A percentile compares a stretch with the other conserved stretches of the same genome.
Evolutionary conservation across 805 yeast genomes (phyloP).

Genomic region (Citeromyces matritensis): DNA sequence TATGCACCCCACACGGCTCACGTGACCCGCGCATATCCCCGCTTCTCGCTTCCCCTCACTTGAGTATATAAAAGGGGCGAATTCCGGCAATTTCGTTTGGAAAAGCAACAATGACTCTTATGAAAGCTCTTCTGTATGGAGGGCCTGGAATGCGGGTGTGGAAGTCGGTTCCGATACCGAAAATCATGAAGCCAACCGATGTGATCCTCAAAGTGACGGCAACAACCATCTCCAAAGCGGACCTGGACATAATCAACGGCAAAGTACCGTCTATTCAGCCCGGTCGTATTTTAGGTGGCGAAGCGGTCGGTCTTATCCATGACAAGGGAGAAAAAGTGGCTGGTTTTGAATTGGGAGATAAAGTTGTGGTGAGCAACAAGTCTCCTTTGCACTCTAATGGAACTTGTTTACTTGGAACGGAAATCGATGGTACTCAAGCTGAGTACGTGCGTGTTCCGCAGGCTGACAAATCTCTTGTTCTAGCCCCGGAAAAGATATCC

Average conservation of each 20-base stretch:
- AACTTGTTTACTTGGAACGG: slow-evolving; percentile 34
- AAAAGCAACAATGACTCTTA: slow-evolving; percentile 6
- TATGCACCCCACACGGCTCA: no score
- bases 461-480: slow-evolving; percentile 23
- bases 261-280: slow-evolving; percentile 38
- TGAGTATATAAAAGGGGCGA: no score
- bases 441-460: slow-evolving; percentile 41
- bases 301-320: slow-evolving; percentile 39
- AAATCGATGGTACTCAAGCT: slow-evolving; percentile 57
- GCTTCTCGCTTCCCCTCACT: no score
- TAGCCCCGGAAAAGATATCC: slow-evolving; percentile 15
- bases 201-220: slow-evolving; percentile 39
- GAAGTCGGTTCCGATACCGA: slow-evolving; percentile 24
- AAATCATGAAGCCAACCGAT: slow-evolving; percentile 28
- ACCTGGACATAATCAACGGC: slow-evolving; percentile 47
- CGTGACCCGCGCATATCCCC: no score
- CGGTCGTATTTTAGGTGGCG: slow-evolving; percentile 42
- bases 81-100: no score
- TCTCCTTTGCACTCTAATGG: slow-evolving; percentile 57
- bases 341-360: slow-evolving; percentile 37
- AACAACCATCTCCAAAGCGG: slow-evolving; percentile 55
- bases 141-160: slow-evolving; percentile 24
- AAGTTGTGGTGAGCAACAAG: slow-evolving; percentile 25
- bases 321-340: slow-evolving; percentile 32
- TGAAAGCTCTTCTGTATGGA: slow-evolving; percentile 32